Conservation (phyloP, 306 rosid species). For the Lagenaria siceraria region DNA sequence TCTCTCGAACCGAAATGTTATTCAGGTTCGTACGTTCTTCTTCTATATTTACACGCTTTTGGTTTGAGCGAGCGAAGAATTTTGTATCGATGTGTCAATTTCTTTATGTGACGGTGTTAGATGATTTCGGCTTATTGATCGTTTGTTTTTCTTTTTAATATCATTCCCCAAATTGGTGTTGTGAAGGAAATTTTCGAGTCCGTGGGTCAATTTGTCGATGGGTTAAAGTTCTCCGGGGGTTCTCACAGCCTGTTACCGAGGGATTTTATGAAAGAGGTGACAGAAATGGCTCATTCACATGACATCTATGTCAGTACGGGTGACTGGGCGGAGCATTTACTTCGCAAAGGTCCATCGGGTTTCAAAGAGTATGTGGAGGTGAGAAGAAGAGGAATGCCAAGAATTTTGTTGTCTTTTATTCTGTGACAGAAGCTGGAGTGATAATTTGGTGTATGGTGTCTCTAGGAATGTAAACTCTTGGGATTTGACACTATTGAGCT, state of each 20-base stretch:
- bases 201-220: conserved; percentile 75
- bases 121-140: not conserved
- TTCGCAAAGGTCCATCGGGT: conserved; percentile 55
- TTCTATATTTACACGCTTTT: not conserved
- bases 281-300: conserved; percentile 70
- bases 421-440: not conserved
- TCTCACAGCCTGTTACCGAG: conserved; percentile 72
- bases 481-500: conserved; percentile 81
- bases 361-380: conserved; percentile 75
- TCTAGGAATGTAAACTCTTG: conserved; percentile 75
- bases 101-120: not conserved
- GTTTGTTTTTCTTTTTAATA: not conserved
- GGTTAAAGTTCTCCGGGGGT: conserved; percentile 77
- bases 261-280: conserved; percentile 49
- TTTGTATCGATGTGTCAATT: not conserved
- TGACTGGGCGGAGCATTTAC: conserved; percentile 77
- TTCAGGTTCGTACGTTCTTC: conserved; percentile 31
- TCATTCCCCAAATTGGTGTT: conserved; percentile 1
- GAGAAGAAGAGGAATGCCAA: not conserved
- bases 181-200: conserved; percentile 67
- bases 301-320: conserved; percentile 82
- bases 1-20: conserved; percentile 42
- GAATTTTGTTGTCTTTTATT: not conserved
- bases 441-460: not conserved
- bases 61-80: not conserved